Base-by-base conservation (phyloP, 305 asterid species). In the Ajuga reptans region DNA sequence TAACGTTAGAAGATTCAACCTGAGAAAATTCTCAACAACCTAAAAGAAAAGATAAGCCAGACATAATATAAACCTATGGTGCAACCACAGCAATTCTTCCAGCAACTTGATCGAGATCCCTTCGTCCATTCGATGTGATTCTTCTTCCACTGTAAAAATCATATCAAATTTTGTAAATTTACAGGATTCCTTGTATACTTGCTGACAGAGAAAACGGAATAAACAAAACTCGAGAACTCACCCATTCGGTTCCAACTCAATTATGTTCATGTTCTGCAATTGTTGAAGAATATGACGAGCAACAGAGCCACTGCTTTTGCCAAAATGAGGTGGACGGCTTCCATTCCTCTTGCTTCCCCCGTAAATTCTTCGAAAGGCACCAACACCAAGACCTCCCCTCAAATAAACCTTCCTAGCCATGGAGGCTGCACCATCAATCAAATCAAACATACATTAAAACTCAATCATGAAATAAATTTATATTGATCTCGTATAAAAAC, bases 31-130 rank as follows among this genome's bases (percentile, higher is more conserved):
- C 74, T 41, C 68, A 65, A 66, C 61, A 75, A 66, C 51, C 21
- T 5, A 50, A 34, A 43, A 14, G 24, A 50, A 34, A 43, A 14
- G 24, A 31, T 11, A 36, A 5, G 69, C 43, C 52, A 42, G 27
- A 27, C 72, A 64, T 17, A 34, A 65, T 18, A 21, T 3, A 1
- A 52, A 43, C 43, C 78, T 65, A 81, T 55, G 83, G 76, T 1
- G 89, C 82, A 21, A 75, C 81, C 1, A 82, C 82, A 1, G 53
- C 89, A 39, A 79, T 78, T 56, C 82, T 79, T 43, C 89, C 89
- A 41, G 89, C 85, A 71, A 84, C 89, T 74, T 84, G 89, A 50
- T 84, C 89, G 15, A 84, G 86, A 58, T 84, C 89, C 73, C 89
- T 62, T 27, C 72, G 78, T 10, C 89, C 89, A 8, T 69, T 84